These are phyloP conservation scores for Teratosphaeriaceae sp. DNA, from an alignment of 2,329 filamentous ascomycete species.

Conservation along the genomic window DNA sequence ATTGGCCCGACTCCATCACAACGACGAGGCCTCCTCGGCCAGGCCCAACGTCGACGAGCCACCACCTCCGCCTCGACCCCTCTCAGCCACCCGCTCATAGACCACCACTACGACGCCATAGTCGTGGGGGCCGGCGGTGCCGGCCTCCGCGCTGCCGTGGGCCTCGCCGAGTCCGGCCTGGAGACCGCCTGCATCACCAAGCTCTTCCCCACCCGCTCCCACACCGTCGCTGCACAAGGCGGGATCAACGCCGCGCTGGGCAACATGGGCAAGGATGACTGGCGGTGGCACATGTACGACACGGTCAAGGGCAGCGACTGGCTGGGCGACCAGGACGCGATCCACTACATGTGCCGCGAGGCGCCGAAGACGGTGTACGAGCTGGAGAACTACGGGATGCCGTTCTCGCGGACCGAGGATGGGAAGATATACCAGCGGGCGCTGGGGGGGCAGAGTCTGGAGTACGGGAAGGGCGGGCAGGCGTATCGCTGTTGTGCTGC, in stretches of 20 bases:
- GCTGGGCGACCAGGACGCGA: conserved; percentile 54
- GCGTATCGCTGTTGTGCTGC: conserved; percentile 43
- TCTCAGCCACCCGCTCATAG: conserved; percentile 81
- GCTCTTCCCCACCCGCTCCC: conserved; percentile 54
- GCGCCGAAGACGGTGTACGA: conserved; percentile 50
- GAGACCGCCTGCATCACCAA: conserved; percentile 61
- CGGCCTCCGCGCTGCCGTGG: conserved; percentile 57
- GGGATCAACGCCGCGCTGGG: conserved; percentile 56
- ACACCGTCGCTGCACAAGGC: conserved; percentile 61
- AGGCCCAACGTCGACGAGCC: conserved; percentile 22
- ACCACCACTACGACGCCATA: conserved; percentile 81
- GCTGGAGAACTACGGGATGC: conserved; percentile 50
- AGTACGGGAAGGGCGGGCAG: conserved; percentile 44
- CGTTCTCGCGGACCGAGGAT: conserved; percentile 43
- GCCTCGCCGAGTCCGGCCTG: conserved; percentile 57
- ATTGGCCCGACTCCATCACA: conserved; percentile 8
- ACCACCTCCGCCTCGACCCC: conserved; percentile 18
- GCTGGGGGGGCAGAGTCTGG: conserved; percentile 41
- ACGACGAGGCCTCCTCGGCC: conserved; percentile 16
- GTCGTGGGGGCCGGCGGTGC: conserved; percentile 53
- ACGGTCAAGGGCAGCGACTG: conserved; percentile 54
- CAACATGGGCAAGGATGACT: conserved; percentile 51
- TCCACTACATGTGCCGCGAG: conserved; percentile 54
- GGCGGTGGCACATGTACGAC: conserved; percentile 56
- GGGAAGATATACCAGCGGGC: conserved; percentile 45